Base-by-base conservation (phyloP, 257 asterid species). In the Catharanthus roseus region DNA sequence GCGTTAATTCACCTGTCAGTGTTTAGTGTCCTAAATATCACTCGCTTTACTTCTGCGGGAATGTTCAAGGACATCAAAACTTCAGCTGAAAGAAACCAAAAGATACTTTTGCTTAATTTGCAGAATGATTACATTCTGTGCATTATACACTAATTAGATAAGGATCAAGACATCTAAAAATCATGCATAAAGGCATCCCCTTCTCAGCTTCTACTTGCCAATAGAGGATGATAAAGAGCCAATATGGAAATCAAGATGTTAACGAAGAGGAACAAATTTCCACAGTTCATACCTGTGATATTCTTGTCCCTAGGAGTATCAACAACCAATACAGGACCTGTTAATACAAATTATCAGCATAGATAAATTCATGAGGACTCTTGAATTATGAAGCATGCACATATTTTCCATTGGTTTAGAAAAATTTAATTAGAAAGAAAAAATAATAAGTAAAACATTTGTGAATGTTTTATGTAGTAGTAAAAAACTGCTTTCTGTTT, bases 241-340 rank as follows among this genome's bases (percentile, higher is more conserved):
- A n/a, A n/a, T n/a, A n/a, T n/a, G n/a, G n/a, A n/a, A n/a, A n/a
- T 44, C 15, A 11, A 44, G 13, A 2, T 1, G 19, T 28, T 21
- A 47, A 13, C 23, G 23, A 7, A 6, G 29, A 36, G 26, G 31
- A 7, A 23, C 23, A 21, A 11, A 10, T 18, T 5, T 1, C 18
- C 15, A 51, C 21, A 56, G 67, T 15, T 18, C 16, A 34, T 83
- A 93, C 98, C 96, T 24, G 96, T 90, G 68, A 91, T 82, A 71
- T 93, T 93, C 74, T 74, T 82, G 85, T 84, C 83, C 60, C 90
- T 82, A 18, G 98, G 97, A 86, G 86, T 90, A 75, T 88, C 96
- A 72, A 93, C 85, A 62, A 93, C 86, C 79, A 93, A 58, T 19
- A 87, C 98, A 19, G 85, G 92, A 54, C 98, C 98, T 90, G 90